A percentile compares a stretch with the other conserved stretches of the same genome.
These are phyloP conservation scores for Penicillium simplicissimum DNA, from an alignment of 495 filamentous ascomycete species.

Conservation along the genomic window DNA sequence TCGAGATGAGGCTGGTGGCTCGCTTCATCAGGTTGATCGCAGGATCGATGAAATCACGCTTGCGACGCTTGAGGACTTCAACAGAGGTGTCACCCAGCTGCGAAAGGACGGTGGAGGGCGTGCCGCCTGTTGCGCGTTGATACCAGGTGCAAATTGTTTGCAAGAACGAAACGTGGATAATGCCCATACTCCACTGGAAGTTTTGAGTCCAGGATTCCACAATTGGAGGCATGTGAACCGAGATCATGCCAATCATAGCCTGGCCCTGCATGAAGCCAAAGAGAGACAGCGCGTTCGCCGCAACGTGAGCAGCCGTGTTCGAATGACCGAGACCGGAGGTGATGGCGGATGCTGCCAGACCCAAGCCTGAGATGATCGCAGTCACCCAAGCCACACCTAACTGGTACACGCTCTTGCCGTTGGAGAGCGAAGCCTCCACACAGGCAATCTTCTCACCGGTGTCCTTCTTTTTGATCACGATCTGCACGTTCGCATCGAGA, in stretches of 20 bases:
- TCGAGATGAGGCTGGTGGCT: constrained; percentile 37
- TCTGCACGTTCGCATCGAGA: constrained; percentile 81
- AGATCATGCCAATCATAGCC: constrained; percentile 88
- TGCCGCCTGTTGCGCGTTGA: constrained; percentile 89
- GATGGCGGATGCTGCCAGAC: constrained; percentile 79
- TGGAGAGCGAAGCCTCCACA: constrained; percentile 85
- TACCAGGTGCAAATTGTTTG: constrained; percentile 94
- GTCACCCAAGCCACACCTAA: constrained; percentile 85
- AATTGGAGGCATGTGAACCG: constrained; percentile 83
- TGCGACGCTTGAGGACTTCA: constrained; percentile 72
- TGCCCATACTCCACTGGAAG: constrained; percentile 98
- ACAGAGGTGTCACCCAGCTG: constrained; percentile 76
- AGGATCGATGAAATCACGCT: constrained; percentile 45
- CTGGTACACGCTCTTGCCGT: constrained; percentile 90
- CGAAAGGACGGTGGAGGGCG: constrained; percentile 76
- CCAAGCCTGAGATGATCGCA: constrained; percentile 82
- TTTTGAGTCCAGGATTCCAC: constrained; percentile 96
- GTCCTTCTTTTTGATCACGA: constrained; percentile 70
- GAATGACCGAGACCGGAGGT: constrained; percentile 82
- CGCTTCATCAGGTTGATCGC: constrained; percentile 46
- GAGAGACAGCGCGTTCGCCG: constrained; percentile 86
- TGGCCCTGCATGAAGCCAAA: constrained; percentile 97
- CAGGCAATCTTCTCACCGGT: constrained; percentile 73
- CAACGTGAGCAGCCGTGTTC: constrained; percentile 96
- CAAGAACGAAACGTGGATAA: constrained; percentile 85